These are phyloP conservation scores for Marasmius sp. DNA, from an alignment of 1,284 basidiomycete species.

Conservation along the genomic window DNA sequence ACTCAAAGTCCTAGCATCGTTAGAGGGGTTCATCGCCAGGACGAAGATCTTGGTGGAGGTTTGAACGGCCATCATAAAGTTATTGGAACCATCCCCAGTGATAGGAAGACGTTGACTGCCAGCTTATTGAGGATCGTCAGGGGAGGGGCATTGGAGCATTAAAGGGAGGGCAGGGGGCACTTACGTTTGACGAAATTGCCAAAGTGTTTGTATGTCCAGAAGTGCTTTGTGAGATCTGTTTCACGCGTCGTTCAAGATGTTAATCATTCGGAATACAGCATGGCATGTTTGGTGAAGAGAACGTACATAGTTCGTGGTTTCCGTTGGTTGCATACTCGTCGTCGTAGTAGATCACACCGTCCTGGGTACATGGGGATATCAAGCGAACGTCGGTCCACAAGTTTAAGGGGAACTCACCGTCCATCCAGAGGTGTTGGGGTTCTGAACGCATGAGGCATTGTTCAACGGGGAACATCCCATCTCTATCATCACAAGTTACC, in stretches of 20 bases:
- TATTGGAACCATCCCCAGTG: conserved; percentile 28
- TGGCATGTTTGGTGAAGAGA: neutral
- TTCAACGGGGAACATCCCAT: conserved; percentile 32
- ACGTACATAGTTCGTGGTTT: conserved; percentile 34
- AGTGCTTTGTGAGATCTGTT: conserved; percentile 37
- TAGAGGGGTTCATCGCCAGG: conserved; percentile 36
- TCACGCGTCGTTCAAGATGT: neutral
- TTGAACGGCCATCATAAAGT: conserved; percentile 32
- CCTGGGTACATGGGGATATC: conserved; percentile 18
- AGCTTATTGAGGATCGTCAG: conserved; percentile 18
- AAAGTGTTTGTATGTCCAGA: conserved; percentile 40
- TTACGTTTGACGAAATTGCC: conserved; percentile 39
- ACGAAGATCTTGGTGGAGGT: conserved; percentile 29
- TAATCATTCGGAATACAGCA: neutral
- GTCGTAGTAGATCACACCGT: conserved; percentile 41
- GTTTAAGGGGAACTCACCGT: conserved; percentile 23
- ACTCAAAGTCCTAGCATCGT: conserved; percentile 26
- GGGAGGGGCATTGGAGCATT: too few relatives aligned
- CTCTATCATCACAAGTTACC: conserved; percentile 15
- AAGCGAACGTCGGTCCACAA: neutral
- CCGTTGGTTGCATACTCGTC: conserved; percentile 31
- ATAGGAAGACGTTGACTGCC: conserved; percentile 33
- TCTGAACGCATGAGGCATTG: conserved; percentile 28
- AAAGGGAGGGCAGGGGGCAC: conserved; percentile 6
- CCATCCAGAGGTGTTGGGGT: conserved; percentile 35